phyloP scores from a whole-genome alignment of 1,284 basidiomycete species.

The Marasmius fiardii region DNA sequence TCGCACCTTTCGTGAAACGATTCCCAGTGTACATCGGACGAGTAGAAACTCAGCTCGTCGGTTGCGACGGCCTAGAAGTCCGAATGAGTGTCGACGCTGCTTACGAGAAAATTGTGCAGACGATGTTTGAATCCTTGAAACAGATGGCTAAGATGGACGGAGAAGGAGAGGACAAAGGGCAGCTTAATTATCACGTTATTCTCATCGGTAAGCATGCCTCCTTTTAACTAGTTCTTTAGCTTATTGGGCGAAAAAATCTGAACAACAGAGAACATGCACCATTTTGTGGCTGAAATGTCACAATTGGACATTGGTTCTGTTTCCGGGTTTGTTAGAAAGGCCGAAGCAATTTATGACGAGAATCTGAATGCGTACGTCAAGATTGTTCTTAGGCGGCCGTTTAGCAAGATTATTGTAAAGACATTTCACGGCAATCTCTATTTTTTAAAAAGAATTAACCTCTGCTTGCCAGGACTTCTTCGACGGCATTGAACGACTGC shows the following conservation, averaged over 20 bases:
- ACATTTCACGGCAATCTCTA: not conserved
- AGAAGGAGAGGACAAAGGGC: slow-evolving; percentile 92
- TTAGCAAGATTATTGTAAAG: slow-evolving; percentile 85
- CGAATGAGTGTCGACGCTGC: slow-evolving; percentile 76
- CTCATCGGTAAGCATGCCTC: slow-evolving; percentile 70
- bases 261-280: slow-evolving; percentile 88
- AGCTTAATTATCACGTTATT: slow-evolving; percentile 94
- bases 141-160: slow-evolving; percentile 93
- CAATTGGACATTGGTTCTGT: slow-evolving; percentile 71
- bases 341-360: slow-evolving; percentile 84
- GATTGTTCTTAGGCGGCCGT: slow-evolving; percentile 82
- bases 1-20: slow-evolving; percentile 90
- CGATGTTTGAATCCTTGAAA: slow-evolving; percentile 91
- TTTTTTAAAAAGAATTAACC: slow-evolving; percentile 3
- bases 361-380: slow-evolving; percentile 85
- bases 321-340: slow-evolving; percentile 65
- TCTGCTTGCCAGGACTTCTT: slow-evolving; percentile 77
- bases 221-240: not conserved
- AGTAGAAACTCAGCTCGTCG: slow-evolving; percentile 85
- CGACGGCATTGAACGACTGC: slow-evolving; percentile 83
- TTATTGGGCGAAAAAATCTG: slow-evolving; percentile 5
- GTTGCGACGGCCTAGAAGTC: slow-evolving; percentile 74
- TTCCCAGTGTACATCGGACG: slow-evolving; percentile 88
- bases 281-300: slow-evolving; percentile 82
- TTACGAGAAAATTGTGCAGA: slow-evolving; percentile 84